Base-by-base conservation (phyloP, 2,329 filamentous ascomycete species). In the Dactylellina sp. region DNA sequence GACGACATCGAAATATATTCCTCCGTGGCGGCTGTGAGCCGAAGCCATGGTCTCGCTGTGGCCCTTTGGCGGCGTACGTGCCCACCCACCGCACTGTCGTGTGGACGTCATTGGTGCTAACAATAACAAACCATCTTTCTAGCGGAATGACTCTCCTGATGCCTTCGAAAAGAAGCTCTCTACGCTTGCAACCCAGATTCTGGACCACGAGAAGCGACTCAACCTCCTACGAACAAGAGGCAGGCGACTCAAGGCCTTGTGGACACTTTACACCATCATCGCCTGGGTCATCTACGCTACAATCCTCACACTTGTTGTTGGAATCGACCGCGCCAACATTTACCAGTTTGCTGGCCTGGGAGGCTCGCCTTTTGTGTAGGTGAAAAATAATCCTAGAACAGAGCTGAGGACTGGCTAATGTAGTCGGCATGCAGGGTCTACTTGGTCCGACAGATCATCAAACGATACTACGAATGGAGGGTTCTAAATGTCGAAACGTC, bases 151-250 rank as follows among this genome's bases (percentile, higher is more conserved):
- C 80, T 96, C 93, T 77, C 90, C 95, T 24, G 93, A 93, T 57
- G 91, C 90, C 2, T 99, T 98, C 80, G 95, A 99, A 83, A 97
- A 93, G 84, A 88, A 90, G 1, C 88, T 99, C 28, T 91, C 92
- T 7, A 85, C 88, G 22, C 87, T 99, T 49, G 91, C 93, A 9
- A 84, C 85, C 59, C 97, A 95, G 83, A 97, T 99, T 81, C 85
- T 89, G 42, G 86, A 88, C 76, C 88, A 89, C 1, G 90, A 90
- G 78, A 83, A 89, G 44, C 87, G 86, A 57, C 89, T 97, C 77
- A 93, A 97, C 79, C 84, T 84, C 44, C 85, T 90, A 40, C 88
- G 92, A 50, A 86, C 89, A 77, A 87, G 86, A 75, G 88, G 91
- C 55, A 88, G 94, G 68, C 90, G 93, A 70, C 86, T 90, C 78